phyloP scores from a whole-genome alignment of 768 basidiomycete genomes.

The Podaxis carcinomalis region DNA sequence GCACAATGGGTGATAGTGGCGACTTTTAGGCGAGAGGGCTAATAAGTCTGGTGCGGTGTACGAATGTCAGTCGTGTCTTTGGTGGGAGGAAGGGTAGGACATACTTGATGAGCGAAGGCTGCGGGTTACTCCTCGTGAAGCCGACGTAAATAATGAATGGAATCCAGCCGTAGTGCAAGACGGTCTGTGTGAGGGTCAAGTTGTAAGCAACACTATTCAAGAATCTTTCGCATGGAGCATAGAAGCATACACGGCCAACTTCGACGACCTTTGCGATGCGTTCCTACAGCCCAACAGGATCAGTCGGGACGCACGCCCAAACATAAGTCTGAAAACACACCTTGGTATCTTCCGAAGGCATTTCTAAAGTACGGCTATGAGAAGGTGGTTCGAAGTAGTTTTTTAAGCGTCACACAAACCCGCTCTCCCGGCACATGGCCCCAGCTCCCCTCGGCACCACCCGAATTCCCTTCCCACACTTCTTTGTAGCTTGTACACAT shows the following conservation, averaged over 20 bases:
- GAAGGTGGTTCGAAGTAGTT: constrained; percentile 14
- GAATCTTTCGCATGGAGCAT: background rate
- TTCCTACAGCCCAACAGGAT: constrained; percentile 46
- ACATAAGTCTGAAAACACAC: constrained; percentile 32
- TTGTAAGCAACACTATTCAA: background rate
- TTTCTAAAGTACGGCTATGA: constrained; percentile 23
- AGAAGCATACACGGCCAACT: constrained; percentile 65
- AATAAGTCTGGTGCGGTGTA: constrained; percentile 62
- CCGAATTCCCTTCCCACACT: constrained; percentile 24
- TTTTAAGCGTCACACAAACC: constrained; percentile 16
- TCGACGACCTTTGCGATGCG: constrained; percentile 79
- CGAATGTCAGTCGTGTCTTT: constrained; percentile 5
- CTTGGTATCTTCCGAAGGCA: constrained; percentile 92
- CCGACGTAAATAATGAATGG: constrained; percentile 96
- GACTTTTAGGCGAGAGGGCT: constrained; percentile 78
- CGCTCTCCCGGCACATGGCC: background rate
- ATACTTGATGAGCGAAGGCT: constrained; percentile 93
- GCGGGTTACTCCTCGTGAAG: constrained; percentile 88
- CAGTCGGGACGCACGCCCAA: background rate
- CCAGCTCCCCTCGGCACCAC: constrained; percentile 1
- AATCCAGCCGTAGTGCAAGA: constrained; percentile 94
- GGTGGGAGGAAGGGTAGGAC: constrained; percentile 25
- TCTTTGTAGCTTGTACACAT: constrained; percentile 26
- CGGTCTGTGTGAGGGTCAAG: constrained; percentile 47
- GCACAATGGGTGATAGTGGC: constrained; percentile 1